Evolutionary conservation across 768 basidiomycete species (phyloP).

Genomic region (Plicaturopsis crispa): DNA sequence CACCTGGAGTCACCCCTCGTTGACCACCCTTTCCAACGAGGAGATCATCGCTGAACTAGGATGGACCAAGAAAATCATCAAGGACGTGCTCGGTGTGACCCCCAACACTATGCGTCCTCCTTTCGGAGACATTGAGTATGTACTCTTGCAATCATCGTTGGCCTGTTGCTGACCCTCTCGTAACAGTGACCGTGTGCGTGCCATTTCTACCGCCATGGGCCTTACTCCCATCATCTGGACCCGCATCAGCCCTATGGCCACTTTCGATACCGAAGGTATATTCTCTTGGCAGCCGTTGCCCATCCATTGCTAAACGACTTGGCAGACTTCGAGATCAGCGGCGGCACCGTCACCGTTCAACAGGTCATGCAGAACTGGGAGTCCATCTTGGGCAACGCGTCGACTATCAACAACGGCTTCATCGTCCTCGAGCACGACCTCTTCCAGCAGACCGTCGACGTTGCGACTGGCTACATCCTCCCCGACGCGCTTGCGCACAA

Average conservation of each 20-base stretch:
- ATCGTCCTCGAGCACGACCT: constrained; percentile 86
- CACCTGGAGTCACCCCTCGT: constrained; percentile 64
- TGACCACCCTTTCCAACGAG: constrained; percentile 74
- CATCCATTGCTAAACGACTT: constrained; percentile 4
- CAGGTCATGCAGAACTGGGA: constrained; percentile 70
- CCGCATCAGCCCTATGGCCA: constrained; percentile 45
- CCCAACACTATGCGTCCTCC: constrained; percentile 79
- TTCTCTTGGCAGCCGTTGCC: constrained; percentile 5
- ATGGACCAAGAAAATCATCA: constrained; percentile 82
- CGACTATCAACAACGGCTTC: constrained; percentile 63
- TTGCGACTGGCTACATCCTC: constrained; percentile 82
- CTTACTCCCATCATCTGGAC: constrained; percentile 84
- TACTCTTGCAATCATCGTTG: constrained; percentile 4
- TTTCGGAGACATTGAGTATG: constrained; percentile 72
- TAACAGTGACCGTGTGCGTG: constrained; percentile 77
- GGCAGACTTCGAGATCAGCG: constrained; percentile 74
- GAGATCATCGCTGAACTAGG: constrained; percentile 83
- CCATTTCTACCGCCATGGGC: constrained; percentile 77
- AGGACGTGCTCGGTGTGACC: constrained; percentile 71
- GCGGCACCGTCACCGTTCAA: constrained; percentile 46
- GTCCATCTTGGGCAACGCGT: constrained; percentile 57
- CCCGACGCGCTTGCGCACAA: constrained; percentile 64
- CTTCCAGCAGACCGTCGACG: constrained; percentile 77
- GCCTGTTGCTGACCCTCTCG: constrained; percentile 8
- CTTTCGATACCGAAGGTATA: constrained; percentile 69